A percentile compares a stretch with the other conserved stretches of the same genome.
These are phyloP conservation scores for Eudorina sp. DNA, from an alignment of 139 green algal species.

Conservation along the genomic window DNA sequence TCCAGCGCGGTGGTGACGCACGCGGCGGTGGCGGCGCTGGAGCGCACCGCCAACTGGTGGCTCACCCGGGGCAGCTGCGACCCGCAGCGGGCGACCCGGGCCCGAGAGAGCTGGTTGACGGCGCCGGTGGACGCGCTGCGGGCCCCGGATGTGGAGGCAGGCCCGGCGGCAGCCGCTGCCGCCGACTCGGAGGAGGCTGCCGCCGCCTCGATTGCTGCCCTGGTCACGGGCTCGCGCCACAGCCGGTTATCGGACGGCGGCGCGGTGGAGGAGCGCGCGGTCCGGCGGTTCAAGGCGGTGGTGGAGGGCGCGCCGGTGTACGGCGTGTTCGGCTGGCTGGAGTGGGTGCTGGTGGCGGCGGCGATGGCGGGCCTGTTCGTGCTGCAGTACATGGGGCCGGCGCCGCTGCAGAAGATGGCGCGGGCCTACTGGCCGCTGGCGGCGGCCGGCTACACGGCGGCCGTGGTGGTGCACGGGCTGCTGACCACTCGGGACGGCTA, in stretches of 20 bases:
- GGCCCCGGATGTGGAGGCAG: not conserved
- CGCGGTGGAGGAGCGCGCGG: constrained; percentile 26
- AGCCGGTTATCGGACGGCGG: constrained; percentile 12
- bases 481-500: constrained; percentile 27
- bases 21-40: constrained; percentile 29
- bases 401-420: constrained; percentile 28
- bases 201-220: not conserved
- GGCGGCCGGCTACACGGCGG: constrained; percentile 34
- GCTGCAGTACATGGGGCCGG: constrained; percentile 37
- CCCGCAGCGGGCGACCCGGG: not conserved
- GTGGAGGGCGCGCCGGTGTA: constrained; percentile 31
- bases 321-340: constrained; percentile 48
- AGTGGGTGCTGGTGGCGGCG: constrained; percentile 45
- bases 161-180: not conserved
- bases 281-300: not conserved
- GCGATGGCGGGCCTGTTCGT: constrained; percentile 43
- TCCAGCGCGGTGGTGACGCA: constrained; percentile 54
- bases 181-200: too few species aligned
- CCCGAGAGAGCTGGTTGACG: constrained; percentile 1
- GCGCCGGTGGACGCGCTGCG: not conserved
- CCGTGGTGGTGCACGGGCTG: constrained; percentile 32
- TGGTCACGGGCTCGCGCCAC: not conserved
- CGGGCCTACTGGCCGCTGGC: constrained; percentile 42
- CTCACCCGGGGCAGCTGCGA: constrained; percentile 2
- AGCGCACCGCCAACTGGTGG: constrained; percentile 47